A percentile compares a stretch with the other conserved stretches of the same genome.
Evolutionary conservation across 768 basidiomycete genomes (phyloP).

Genomic region (Auricularia heimuer): DNA sequence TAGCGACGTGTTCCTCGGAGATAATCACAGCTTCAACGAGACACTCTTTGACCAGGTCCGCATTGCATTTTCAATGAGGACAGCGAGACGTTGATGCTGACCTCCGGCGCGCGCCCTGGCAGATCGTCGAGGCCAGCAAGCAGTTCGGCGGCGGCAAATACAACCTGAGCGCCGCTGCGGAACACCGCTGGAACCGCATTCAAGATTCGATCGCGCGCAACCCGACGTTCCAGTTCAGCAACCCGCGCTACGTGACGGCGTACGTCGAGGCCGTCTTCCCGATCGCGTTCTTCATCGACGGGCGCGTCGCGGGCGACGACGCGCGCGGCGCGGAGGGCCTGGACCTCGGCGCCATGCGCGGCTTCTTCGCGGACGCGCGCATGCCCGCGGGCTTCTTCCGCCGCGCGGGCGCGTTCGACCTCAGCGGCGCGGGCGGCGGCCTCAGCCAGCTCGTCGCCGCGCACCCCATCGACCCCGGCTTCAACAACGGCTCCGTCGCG

Average conservation of each 20-base stretch:
- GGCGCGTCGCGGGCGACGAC: neutral
- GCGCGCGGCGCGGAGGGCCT: neutral
- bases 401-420: neutral
- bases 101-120: neutral
- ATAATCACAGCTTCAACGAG: conserved; percentile 7
- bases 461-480: neutral
- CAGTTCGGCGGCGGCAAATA: neutral
- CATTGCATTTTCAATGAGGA: neutral
- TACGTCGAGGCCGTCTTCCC: conserved; percentile 7
- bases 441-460: neutral
- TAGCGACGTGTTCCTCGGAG: conserved; percentile 6
- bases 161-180: conserved; percentile 2
- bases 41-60: conserved; percentile 5
- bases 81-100: no score
- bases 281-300: conserved; percentile 5
- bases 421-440: neutral
- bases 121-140: neutral
- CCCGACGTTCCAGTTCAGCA: conserved; percentile 4
- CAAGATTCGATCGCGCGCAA: neutral
- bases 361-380: conserved; percentile 1
- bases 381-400: conserved; percentile 2
- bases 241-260: conserved; percentile 3
- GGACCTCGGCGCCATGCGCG: conserved; percentile 3
- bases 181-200: conserved; percentile 1
- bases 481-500: neutral